Evolutionary conservation across 306 rosid genomes (phyloP), one percentile per base, ranked within the genome.

Genomic region (Mucuna pruriens): DNA sequence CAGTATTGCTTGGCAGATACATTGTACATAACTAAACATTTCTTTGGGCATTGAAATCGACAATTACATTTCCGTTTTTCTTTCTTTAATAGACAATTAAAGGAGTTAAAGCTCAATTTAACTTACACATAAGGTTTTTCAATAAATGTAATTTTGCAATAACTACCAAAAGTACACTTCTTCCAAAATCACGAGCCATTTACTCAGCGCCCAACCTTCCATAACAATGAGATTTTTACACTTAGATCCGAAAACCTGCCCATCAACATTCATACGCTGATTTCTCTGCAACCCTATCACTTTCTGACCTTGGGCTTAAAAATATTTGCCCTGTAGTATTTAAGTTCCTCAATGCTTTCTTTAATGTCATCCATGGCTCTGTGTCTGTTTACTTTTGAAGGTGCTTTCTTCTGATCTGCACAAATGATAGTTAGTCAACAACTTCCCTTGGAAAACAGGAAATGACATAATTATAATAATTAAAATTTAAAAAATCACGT

Each of bases 351-450:
- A 17, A 95, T 95, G 88, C 98, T 93, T 85, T 93, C 99, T 88
- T 90, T 87, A 78, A 95, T 91, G 75, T 95, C 98, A 84, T 93
- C 99, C 97, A 95, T n/a, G 64, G 99, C 99, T 85, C 99, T 89
- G 72, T 93, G 99, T 79, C 82, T 90, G 48, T 87, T 87, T 84
- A 74, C 89, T 84, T 95, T 95, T 26, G 79, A 2, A 23, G 98
- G 97, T 40, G 89, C 94, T 85, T 57, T 91, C 89, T 71, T 88
- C 22, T 75, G 83, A 66, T 95, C 97, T 95, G 98, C 76, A 76
- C 39, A 78, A 64, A 64, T 49, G 80, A 83, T 38, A 6, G 16
- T 1, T 48, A 61, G 23, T 51, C 66, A 26, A 22, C 19, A 66
- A 38, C 69, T 49, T 19, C 4, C n/a, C 29, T 20, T 67, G 23